A percentile compares a stretch with the other conserved stretches of the same genome.
phyloP scores from a whole-genome alignment of 257 asterid genomes.

The Striga asiatica region DNA sequence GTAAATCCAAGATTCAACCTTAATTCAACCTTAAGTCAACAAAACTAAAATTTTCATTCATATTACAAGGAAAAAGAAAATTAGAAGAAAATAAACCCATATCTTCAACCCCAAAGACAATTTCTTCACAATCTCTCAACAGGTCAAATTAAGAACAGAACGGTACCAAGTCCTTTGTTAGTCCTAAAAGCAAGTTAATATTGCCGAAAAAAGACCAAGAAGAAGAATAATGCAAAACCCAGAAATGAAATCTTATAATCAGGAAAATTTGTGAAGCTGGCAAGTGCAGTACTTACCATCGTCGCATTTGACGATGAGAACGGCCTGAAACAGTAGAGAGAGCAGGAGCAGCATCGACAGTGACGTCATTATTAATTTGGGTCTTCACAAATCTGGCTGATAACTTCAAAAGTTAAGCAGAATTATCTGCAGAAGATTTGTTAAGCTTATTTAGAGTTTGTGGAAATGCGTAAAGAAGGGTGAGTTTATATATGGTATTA shows the following conservation, averaged over 20 bases:
- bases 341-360: conserved; percentile 35
- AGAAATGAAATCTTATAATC: conserved; percentile 3
- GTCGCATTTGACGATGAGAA: conserved; percentile 44
- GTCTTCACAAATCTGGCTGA: not conserved
- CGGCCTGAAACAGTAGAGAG: conserved; percentile 39
- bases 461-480: not conserved
- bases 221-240: conserved; percentile 16
- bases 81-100: conserved; percentile 8
- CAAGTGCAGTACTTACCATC: conserved; percentile 48
- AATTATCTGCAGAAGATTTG: not conserved
- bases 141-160: not conserved
- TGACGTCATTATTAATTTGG: conserved; percentile 60
- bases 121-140: not conserved
- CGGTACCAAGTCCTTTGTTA: no score
- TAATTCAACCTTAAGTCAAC: no score
- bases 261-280: not conserved
- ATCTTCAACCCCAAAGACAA: conserved; percentile 21
- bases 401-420: not conserved
- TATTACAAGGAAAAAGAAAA: no score
- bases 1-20: conserved; percentile 11
- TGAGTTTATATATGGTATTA: not conserved
- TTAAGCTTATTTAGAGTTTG: no score
- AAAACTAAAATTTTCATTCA: no score
- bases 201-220: no score
- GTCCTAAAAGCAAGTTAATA: no score